A percentile compares a stretch with the other conserved stretches of the same genome.
These are phyloP conservation scores for Fusarium kyushuense DNA, from an alignment of 2,329 filamentous ascomycete genomes.

Conservation along the genomic window DNA sequence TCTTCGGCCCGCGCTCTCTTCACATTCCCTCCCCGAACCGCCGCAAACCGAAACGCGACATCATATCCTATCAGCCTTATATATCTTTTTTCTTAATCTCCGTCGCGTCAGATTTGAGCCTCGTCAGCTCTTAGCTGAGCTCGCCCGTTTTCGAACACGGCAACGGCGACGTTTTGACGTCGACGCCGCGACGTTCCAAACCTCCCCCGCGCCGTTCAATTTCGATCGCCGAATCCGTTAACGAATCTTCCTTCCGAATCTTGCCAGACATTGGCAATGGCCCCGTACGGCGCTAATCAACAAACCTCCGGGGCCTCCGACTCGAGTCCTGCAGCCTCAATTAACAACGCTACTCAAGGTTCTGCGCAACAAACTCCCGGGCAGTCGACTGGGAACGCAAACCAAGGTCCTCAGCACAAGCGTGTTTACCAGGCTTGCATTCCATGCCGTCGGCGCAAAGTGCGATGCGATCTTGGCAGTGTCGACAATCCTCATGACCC, in stretches of 20 bases:
- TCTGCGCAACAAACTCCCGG: slow-evolving; percentile 40
- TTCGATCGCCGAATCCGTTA: slow-evolving; percentile 21
- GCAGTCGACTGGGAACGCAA: slow-evolving; percentile 29
- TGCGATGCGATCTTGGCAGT: slow-evolving; percentile 73
- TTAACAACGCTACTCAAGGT: slow-evolving; percentile 35
- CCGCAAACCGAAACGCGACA: slow-evolving; percentile 52
- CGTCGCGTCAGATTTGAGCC: slow-evolving; percentile 13
- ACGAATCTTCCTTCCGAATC: slow-evolving; percentile 12
- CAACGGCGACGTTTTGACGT: slow-evolving; percentile 17
- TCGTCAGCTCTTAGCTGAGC: slow-evolving; percentile 22
- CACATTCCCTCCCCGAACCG: slow-evolving; percentile 51
- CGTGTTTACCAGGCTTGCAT: slow-evolving; percentile 74
- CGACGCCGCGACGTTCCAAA: slow-evolving; percentile 18
- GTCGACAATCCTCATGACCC: slow-evolving; percentile 96
- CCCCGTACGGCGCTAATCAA: slow-evolving; percentile 44
- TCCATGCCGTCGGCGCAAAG: slow-evolving; percentile 71
- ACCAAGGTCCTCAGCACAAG: slow-evolving; percentile 61
- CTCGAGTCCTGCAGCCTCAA: slow-evolving; percentile 45
- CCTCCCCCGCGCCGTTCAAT: slow-evolving; percentile 18
- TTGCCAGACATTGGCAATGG: slow-evolving; percentile 33
- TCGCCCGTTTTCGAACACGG: slow-evolving; percentile 28
- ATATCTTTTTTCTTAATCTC: slow-evolving; percentile 3
- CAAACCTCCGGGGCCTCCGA: slow-evolving; percentile 41
- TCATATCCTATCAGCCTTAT: slow-evolving; percentile 31
- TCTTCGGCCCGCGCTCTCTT: slow-evolving; percentile 43